phyloP scores from a whole-genome alignment of 495 filamentous ascomycete species.

The Penicillium verhagenii region DNA sequence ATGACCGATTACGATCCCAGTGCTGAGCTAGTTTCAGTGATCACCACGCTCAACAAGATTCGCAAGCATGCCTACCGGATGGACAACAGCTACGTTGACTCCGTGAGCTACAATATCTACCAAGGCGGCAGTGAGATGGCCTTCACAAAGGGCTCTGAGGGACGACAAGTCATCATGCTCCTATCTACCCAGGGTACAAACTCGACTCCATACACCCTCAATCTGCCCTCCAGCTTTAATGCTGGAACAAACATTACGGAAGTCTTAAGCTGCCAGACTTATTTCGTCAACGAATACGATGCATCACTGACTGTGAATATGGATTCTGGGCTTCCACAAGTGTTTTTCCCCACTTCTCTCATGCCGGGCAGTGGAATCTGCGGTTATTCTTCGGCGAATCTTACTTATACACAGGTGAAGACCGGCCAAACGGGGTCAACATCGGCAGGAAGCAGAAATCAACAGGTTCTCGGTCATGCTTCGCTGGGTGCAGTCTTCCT shows the following conservation, averaged over 20 bases:
- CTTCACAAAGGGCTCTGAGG: conserved; percentile 60
- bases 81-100: conserved; percentile 47
- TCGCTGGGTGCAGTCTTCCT: not conserved
- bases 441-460: not conserved
- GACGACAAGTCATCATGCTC: conserved; percentile 56
- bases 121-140: conserved; percentile 56
- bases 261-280: conserved; percentile 46
- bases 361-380: conserved; percentile 40
- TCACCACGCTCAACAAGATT: conserved; percentile 57
- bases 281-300: conserved; percentile 44
- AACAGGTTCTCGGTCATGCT: not conserved
- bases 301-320: conserved; percentile 42
- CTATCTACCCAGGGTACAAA: conserved; percentile 55
- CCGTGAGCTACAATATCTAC: conserved; percentile 44
- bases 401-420: conserved; percentile 7
- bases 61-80: conserved; percentile 53
- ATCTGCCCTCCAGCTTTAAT: conserved; percentile 41
- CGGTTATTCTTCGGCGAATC: conserved; percentile 23
- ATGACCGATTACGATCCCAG: conserved; percentile 59
- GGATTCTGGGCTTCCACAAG: conserved; percentile 48
- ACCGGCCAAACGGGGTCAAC: not conserved
- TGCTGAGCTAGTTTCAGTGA: conserved; percentile 59
- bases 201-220: conserved; percentile 43
- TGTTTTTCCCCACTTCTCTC: conserved; percentile 36
- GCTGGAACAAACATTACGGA: conserved; percentile 41